Percentiles rank a stretch among this genome's conserved stretches.
These are phyloP conservation scores for Fusarium kyushuense DNA, from an alignment of 2,329 filamentous ascomycete species.

Conservation along the genomic window DNA sequence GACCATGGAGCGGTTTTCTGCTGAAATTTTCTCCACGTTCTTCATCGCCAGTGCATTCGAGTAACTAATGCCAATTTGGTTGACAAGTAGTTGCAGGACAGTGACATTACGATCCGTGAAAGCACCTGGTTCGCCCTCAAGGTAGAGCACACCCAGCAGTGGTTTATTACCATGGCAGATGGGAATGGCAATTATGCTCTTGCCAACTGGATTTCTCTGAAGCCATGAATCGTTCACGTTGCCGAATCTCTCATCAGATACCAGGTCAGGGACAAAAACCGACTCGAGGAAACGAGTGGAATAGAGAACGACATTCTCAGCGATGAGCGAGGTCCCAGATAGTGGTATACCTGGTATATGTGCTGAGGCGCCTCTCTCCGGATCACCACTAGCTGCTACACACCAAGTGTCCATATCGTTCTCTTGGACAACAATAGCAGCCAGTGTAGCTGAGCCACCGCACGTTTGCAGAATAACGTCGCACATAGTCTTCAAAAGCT, in stretches of 20 bases:
- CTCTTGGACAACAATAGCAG: conserved; percentile 80
- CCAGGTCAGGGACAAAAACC: conserved; percentile 79
- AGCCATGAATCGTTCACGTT: conserved; percentile 79
- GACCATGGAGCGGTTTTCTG: conserved; percentile 83
- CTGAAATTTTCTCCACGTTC: conserved; percentile 80
- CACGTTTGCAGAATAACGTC: conserved; percentile 84
- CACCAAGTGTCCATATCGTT: conserved; percentile 73
- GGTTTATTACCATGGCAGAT: conserved; percentile 79
- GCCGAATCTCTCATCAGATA: conserved; percentile 81
- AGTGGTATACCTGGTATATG: conserved; percentile 75
- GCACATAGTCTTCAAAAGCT: conserved; percentile 82
- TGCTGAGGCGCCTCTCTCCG: conserved; percentile 74
- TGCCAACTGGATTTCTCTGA: conserved; percentile 74
- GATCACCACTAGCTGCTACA: conserved; percentile 79
- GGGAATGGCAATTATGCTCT: conserved; percentile 82
- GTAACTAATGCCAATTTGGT: conserved; percentile 81
- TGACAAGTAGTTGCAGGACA: conserved; percentile 77
- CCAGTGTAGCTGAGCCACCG: conserved; percentile 75
- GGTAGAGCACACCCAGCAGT: conserved; percentile 79
- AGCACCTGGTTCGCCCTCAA: conserved; percentile 79
- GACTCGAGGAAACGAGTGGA: conserved; percentile 80
- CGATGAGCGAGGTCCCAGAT: conserved; percentile 74
- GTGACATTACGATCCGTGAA: conserved; percentile 81
- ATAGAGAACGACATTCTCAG: conserved; percentile 81
- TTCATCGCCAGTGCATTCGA: conserved; percentile 76